A percentile compares a stretch with the other conserved stretches of the same genome.
Conservation (phyloP, 2,329 filamentous ascomycete genomes). For the Penicillium oxalicum region DNA sequence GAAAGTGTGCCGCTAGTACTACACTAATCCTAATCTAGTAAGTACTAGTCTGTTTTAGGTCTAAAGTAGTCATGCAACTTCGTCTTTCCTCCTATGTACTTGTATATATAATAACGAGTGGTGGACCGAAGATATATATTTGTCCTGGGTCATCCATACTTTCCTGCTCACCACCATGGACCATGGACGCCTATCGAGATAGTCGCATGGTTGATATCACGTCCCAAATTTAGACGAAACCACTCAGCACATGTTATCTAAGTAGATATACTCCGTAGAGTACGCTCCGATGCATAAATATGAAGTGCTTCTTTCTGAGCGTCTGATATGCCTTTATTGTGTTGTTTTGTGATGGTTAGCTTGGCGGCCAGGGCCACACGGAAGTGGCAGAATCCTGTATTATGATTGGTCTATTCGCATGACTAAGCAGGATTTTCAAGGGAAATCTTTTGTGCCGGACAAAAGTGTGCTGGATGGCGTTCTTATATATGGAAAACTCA, state of each 20-base stretch:
- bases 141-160: neutral
- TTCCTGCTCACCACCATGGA: neutral
- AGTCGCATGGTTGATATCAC: neutral
- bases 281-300: neutral
- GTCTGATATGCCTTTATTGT: neutral
- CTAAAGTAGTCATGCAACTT: neutral
- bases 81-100: neutral
- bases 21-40: neutral
- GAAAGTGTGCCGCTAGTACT: too few relatives aligned
- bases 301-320: neutral
- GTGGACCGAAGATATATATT: neutral
- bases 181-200: neutral
- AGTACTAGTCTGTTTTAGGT: neutral
- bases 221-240: neutral
- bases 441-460: conserved; percentile 1
- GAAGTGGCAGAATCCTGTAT: conserved; percentile 1
- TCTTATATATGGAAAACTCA: conserved; percentile 4
- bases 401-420: neutral
- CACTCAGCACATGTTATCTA: neutral
- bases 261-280: neutral
- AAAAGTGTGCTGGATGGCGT: neutral
- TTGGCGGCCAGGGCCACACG: neutral
- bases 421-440: conserved; percentile 1
- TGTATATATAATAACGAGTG: neutral
- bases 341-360: neutral